A percentile compares a stretch with the other conserved stretches of the same genome.
These are phyloP conservation scores for Eucalyptus victrix DNA, from an alignment of 345 rosid genomes.

Conservation along the genomic window DNA sequence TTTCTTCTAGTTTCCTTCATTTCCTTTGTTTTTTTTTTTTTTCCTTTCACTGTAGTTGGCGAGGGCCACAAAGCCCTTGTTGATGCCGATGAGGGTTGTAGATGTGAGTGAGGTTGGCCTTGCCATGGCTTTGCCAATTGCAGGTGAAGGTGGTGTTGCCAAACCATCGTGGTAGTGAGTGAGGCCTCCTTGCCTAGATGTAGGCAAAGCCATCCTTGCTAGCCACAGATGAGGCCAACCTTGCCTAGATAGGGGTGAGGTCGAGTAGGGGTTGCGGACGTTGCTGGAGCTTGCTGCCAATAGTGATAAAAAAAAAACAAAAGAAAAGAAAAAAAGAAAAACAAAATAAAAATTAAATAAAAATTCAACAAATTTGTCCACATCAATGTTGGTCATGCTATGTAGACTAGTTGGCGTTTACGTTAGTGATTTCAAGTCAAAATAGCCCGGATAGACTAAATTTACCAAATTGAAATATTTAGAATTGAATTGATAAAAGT, in stretches of 20 bases:
- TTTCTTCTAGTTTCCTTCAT: neutral
- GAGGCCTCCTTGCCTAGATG: too few relatives aligned
- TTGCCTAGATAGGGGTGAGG: too few relatives aligned
- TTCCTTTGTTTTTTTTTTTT: neutral
- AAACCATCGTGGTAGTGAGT: accelerated
- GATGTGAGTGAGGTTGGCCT: neutral
- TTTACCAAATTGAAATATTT: too few relatives aligned
- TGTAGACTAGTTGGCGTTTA: accelerated
- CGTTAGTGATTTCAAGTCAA: neutral
- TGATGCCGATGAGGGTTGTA: accelerated
- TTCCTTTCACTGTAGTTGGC: neutral
- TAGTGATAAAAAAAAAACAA: neutral
- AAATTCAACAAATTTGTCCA: accelerated
- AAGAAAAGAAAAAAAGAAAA: too few relatives aligned
- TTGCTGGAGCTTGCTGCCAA: neutral
- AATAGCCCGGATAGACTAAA: accelerated
- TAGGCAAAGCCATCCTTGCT: too few relatives aligned
- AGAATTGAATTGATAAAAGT: accelerated
- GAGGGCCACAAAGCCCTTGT: neutral
- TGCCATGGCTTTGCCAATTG: neutral
- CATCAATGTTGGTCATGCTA: accelerated
- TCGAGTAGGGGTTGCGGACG: neutral
- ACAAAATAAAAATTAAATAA: too few relatives aligned
- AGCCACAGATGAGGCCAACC: too few relatives aligned
- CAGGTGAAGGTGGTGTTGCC: neutral